phyloP scores from a whole-genome alignment of 106 monocot genomes.

The Amphibolis antarctica region DNA sequence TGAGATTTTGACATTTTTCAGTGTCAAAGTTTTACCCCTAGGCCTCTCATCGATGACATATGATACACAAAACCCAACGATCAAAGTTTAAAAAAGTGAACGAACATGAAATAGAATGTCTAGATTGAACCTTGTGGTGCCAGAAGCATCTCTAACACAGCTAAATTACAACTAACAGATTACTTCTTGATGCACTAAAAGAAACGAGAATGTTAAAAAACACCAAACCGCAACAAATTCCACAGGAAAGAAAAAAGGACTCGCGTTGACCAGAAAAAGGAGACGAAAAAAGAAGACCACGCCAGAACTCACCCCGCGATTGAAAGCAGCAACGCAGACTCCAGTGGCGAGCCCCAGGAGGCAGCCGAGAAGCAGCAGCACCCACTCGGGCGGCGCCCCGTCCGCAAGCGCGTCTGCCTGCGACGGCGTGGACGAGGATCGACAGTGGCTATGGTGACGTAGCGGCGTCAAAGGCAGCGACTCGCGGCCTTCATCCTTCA shows the following conservation, averaged over 20 bases:
- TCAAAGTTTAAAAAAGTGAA: too few species aligned
- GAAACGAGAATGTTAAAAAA: too few species aligned
- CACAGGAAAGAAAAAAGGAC: background rate
- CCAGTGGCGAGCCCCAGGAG: slow-evolving; percentile 92
- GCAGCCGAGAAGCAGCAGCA: slow-evolving; percentile 88
- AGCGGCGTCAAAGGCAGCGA: background rate
- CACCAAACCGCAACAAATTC: too few species aligned
- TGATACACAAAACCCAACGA: too few species aligned
- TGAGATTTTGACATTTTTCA: too few species aligned
- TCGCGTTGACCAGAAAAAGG: background rate
- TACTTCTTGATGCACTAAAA: too few species aligned
- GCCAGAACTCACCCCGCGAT: slow-evolving; percentile 60
- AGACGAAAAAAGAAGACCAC: background rate
- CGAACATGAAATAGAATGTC: too few species aligned
- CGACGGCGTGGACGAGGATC: background rate
- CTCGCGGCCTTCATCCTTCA: background rate
- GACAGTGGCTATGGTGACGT: background rate
- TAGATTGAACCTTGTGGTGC: too few species aligned
- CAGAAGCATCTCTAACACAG: background rate
- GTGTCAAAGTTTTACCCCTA: too few species aligned
- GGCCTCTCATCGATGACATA: too few species aligned
- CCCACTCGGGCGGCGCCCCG: slow-evolving; percentile 98
- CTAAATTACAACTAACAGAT: too few species aligned
- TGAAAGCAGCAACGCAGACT: slow-evolving; percentile 88
- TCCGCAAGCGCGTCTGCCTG: slow-evolving; percentile 50